phyloP scores from a whole-genome alignment of 768 basidiomycete genomes.

The Lactarius vividus region DNA sequence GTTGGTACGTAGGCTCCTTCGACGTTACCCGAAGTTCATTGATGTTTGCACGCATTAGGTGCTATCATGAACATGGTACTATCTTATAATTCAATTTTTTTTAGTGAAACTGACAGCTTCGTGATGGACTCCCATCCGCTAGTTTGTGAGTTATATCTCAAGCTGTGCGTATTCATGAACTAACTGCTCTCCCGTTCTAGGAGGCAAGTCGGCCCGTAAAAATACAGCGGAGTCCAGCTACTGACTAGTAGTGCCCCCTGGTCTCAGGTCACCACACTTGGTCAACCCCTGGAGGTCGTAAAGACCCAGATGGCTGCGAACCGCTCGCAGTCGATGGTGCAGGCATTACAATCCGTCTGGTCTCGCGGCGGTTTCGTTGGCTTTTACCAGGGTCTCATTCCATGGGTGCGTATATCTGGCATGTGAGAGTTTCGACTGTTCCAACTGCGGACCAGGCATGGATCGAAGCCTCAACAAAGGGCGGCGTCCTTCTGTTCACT shows the following conservation, averaged over 20 bases:
- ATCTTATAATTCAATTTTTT: slow-evolving; percentile 24
- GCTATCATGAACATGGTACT: slow-evolving; percentile 98
- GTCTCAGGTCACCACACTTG: slow-evolving; percentile 88
- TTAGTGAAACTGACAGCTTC: slow-evolving; percentile 5
- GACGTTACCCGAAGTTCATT: not conserved
- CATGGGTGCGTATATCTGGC: slow-evolving; percentile 67
- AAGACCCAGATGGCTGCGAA: slow-evolving; percentile 99
- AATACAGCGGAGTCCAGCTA: not conserved
- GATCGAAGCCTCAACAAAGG: slow-evolving; percentile 99
- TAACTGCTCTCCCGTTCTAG: slow-evolving; percentile 39
- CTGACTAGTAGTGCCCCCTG: slow-evolving; percentile 1
- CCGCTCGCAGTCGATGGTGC: slow-evolving; percentile 84
- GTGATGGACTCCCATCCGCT: slow-evolving; percentile 16
- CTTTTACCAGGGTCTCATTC: slow-evolving; percentile 98
- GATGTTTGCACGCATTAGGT: slow-evolving; percentile 45
- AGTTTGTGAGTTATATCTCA: slow-evolving; percentile 37
- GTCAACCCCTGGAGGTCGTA: slow-evolving; percentile 95
- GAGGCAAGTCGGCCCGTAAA: slow-evolving; percentile 55
- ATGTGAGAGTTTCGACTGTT: slow-evolving; percentile 1
- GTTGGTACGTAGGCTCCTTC: slow-evolving; percentile 62
- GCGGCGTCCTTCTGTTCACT: slow-evolving; percentile 92
- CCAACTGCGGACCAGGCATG: slow-evolving; percentile 64
- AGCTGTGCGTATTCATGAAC: slow-evolving; percentile 11
- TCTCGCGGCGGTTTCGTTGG: slow-evolving; percentile 84
- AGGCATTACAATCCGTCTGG: slow-evolving; percentile 86